Evolutionary conservation across 2,329 filamentous ascomycete species (phyloP).

Genomic region (Colletotrichum sp.): DNA sequence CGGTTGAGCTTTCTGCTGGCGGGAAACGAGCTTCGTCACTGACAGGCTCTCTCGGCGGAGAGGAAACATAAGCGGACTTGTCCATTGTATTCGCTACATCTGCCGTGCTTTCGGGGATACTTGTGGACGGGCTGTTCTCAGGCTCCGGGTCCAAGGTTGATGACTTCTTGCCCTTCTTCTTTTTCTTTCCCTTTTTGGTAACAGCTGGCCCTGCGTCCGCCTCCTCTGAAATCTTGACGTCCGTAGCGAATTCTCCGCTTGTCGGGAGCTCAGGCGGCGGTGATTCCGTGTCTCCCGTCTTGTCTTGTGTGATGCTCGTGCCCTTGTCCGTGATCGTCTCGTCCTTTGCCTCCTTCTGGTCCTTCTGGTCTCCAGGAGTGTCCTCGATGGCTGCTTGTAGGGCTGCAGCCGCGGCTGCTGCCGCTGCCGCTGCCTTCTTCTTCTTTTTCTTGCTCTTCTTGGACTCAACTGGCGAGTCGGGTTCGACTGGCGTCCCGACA

Average conservation of each 20-base stretch:
- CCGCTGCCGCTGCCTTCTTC: constrained; percentile 18
- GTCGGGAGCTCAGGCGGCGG: constrained; percentile 3
- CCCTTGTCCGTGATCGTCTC: background rate
- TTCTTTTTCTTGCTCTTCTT: constrained; percentile 35
- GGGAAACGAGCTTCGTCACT: constrained; percentile 11
- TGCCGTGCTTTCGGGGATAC: constrained; percentile 16
- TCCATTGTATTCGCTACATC: constrained; percentile 23
- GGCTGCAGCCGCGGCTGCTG: background rate
- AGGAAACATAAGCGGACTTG: constrained; percentile 20
- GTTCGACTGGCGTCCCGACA: background rate
- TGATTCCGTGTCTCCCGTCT: constrained; percentile 10
- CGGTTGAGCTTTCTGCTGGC: constrained; percentile 8
- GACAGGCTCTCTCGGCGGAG: constrained; percentile 17
- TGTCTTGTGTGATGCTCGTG: constrained; percentile 6
- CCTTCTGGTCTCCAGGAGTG: background rate
- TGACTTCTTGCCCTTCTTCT: constrained; percentile 39
- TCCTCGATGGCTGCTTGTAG: background rate
- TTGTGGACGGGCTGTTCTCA: constrained; percentile 17
- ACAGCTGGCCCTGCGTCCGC: constrained; percentile 27
- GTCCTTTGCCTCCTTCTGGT: constrained; percentile 1
- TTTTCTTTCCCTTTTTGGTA: constrained; percentile 39
- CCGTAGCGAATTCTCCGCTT: constrained; percentile 15
- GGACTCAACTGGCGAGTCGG: background rate
- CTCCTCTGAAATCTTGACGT: constrained; percentile 17
- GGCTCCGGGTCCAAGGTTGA: constrained; percentile 20